These are phyloP conservation scores for Coix lacrymajobi DNA, from an alignment of 176 grass and related monocot genomes.

Conservation along the genomic window DNA sequence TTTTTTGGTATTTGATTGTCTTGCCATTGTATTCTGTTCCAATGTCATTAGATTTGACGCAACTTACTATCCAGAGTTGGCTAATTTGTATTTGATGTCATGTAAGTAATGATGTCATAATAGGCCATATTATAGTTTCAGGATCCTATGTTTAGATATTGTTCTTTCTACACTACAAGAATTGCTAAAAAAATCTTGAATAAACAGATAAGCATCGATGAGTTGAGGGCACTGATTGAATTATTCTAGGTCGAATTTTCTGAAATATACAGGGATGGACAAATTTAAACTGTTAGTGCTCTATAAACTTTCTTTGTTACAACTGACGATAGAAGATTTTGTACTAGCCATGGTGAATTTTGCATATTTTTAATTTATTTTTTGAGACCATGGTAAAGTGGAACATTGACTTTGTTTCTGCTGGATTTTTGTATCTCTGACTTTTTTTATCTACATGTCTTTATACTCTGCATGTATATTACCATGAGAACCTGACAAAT, in stretches of 20 bases:
- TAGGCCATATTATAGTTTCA: background rate
- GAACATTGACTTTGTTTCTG: background rate
- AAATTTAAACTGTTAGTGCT: background rate
- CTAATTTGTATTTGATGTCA: background rate
- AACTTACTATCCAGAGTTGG: background rate
- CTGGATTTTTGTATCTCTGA: background rate
- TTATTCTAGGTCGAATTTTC: background rate
- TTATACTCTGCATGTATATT: background rate
- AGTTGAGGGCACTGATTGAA: background rate
- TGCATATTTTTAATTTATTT: background rate
- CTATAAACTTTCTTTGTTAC: background rate
- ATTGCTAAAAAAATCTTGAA: background rate
- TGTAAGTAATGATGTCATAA: background rate
- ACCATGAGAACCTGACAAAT: background rate
- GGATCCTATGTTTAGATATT: background rate
- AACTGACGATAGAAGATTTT: background rate
- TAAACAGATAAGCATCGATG: background rate
- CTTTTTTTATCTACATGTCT: background rate
- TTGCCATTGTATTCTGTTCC: background rate
- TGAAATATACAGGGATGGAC: background rate
- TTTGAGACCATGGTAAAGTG: background rate
- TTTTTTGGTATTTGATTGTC: background rate
- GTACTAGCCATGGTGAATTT: background rate
- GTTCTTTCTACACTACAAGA: background rate
- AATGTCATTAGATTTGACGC: background rate